These are phyloP conservation scores for Beauveria australis DNA, from an alignment of 2,329 filamentous ascomycete genomes.

Conservation along the genomic window DNA sequence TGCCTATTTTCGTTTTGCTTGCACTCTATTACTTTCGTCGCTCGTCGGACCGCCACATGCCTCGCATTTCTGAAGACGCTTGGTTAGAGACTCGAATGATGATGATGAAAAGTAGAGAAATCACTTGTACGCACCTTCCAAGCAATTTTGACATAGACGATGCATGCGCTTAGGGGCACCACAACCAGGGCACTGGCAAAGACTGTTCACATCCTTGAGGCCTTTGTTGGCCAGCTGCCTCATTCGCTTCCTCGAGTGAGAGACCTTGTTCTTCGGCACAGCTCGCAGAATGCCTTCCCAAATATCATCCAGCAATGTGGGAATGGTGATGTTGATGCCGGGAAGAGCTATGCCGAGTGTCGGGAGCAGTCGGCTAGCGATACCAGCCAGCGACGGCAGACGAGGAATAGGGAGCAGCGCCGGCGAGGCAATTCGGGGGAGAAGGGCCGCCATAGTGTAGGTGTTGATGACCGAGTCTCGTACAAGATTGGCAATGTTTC, in stretches of 20 bases:
- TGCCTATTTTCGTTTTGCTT: neutral
- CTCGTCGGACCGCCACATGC: conserved; percentile 28
- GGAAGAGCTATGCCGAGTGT: conserved; percentile 52
- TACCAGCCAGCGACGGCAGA: conserved; percentile 33
- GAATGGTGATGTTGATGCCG: conserved; percentile 46
- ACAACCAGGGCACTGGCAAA: conserved; percentile 86
- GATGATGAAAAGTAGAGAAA: neutral
- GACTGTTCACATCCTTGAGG: conserved; percentile 76
- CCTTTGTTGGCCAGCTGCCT: conserved; percentile 94
- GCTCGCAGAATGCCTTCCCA: conserved; percentile 91
- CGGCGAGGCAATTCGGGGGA: conserved; percentile 44
- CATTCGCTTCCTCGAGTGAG: conserved; percentile 88
- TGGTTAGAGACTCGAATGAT: conserved; percentile 8
- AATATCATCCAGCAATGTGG: conserved; percentile 64
- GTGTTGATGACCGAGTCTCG: conserved; percentile 3
- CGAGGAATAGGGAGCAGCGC: conserved; percentile 32
- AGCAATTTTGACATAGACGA: conserved; percentile 78
- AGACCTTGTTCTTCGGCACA: conserved; percentile 98
- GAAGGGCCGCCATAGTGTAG: conserved; percentile 42
- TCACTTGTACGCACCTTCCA: conserved; percentile 55
- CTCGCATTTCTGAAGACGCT: conserved; percentile 33
- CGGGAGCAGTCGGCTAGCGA: conserved; percentile 41
- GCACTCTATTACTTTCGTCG: neutral
- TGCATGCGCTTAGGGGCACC: conserved; percentile 84
- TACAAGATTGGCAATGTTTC: neutral